Evolutionary conservation across 768 basidiomycete species (phyloP).

Genomic region (Zangia roseola): DNA sequence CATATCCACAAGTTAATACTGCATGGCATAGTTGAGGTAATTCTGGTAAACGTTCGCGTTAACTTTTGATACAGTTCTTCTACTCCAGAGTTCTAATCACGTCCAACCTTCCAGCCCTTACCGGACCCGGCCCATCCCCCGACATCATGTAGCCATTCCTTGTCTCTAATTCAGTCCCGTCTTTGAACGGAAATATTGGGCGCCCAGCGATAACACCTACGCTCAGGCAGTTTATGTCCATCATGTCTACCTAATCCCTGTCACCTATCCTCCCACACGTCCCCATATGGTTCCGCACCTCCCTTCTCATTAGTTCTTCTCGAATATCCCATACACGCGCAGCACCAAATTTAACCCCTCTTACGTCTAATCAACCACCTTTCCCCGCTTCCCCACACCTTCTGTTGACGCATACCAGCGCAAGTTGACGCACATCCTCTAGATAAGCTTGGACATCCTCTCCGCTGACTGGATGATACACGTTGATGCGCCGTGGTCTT

Average conservation of each 20-base stretch:
- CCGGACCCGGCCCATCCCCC: too few relatives aligned
- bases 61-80: slow-evolving; percentile 12
- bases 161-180: not conserved
- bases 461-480: slow-evolving; percentile 9
- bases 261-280: not conserved
- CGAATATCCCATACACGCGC: not conserved
- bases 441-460: not conserved
- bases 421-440: not conserved
- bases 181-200: not conserved
- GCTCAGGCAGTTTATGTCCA: not conserved
- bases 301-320: slow-evolving; percentile 6
- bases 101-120: not conserved
- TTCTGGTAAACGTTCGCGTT: slow-evolving; percentile 5
- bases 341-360: slow-evolving; percentile 2
- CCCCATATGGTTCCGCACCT: not conserved
- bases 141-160: too few relatives aligned
- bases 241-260: not conserved
- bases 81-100: slow-evolving; percentile 9
- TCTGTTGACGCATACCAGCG: not conserved
- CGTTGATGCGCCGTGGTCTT: slow-evolving; percentile 7
- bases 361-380: slow-evolving; percentile 15
- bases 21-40: slow-evolving; percentile 17
- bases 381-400: slow-evolving; percentile 28
- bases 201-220: not conserved
- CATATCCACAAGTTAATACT: slow-evolving; percentile 11